These are phyloP conservation scores for Penicillium sp. DNA, from an alignment of 2,329 filamentous ascomycete species.

Conservation along the genomic window DNA sequence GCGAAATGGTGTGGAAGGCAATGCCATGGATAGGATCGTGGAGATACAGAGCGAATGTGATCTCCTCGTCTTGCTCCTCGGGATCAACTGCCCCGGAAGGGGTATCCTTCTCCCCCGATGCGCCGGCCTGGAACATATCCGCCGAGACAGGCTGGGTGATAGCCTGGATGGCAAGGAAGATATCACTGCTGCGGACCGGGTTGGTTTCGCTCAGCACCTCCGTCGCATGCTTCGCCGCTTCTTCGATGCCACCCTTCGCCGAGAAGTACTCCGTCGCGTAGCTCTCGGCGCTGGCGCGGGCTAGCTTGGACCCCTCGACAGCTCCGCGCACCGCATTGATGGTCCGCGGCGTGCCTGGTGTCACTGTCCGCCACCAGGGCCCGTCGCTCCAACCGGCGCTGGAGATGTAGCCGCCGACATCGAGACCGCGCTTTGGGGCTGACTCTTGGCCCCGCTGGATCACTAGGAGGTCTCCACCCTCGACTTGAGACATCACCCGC, in stretches of 20 bases:
- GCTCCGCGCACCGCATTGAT: conserved; percentile 75
- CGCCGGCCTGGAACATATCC: conserved; percentile 62
- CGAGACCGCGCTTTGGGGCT: conserved; percentile 59
- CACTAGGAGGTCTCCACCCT: conserved; percentile 90
- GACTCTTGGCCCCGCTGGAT: conserved; percentile 89
- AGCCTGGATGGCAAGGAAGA: conserved; percentile 93
- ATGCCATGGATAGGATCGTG: conserved; percentile 87
- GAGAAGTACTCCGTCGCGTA: conserved; percentile 83
- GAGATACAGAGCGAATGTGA: conserved; percentile 73
- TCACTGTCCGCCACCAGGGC: conserved; percentile 77
- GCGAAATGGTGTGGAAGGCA: conserved; percentile 75
- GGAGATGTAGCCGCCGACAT: conserved; percentile 29
- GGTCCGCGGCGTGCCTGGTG: conserved; percentile 62
- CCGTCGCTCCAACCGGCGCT: conserved; percentile 76
- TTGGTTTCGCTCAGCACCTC: conserved; percentile 77
- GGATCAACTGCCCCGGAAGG: conserved; percentile 34
- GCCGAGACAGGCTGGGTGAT: conserved; percentile 61
- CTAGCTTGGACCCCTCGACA: conserved; percentile 84
- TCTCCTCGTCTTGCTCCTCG: conserved; percentile 50
- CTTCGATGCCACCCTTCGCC: conserved; percentile 69
- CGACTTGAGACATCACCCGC: conserved; percentile 97
- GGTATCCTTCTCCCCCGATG: conserved; percentile 34
- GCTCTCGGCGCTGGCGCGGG: conserved; percentile 78
- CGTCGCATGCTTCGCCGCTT: conserved; percentile 71
- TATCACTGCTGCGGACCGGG: conserved; percentile 84